Conservation (phyloP, 2,329 filamentous ascomycete species). For the Dissoconium aciculare region DNA sequence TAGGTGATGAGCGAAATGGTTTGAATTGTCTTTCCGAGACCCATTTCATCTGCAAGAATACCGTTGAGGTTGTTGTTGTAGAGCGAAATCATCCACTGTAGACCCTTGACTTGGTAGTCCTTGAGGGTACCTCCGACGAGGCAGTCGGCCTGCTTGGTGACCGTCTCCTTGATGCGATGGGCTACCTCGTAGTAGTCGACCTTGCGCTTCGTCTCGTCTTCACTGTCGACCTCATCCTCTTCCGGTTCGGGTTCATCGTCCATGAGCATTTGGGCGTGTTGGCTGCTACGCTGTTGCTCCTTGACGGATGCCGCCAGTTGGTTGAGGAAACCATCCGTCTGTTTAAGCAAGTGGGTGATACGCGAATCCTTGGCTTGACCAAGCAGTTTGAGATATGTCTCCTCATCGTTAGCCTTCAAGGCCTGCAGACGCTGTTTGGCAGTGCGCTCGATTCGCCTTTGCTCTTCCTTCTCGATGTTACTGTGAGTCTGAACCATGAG, state of each 20-base stretch:
- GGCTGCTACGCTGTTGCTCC: constrained; percentile 73
- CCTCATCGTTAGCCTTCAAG: constrained; percentile 96
- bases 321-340: constrained; percentile 94
- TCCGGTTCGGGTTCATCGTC: constrained; percentile 48
- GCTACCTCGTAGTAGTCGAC: constrained; percentile 98
- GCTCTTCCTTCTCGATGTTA: constrained; percentile 97
- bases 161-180: constrained; percentile 86
- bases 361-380: constrained; percentile 98
- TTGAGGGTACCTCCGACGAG: constrained; percentile 86
- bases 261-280: constrained; percentile 52
- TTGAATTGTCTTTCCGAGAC: constrained; percentile 98
- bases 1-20: constrained; percentile 96
- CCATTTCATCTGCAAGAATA: constrained; percentile 98
- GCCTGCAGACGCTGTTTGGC: constrained; percentile 99
- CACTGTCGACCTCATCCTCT: constrained; percentile 53
- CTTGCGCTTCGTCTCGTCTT: constrained; percentile 54
- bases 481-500: constrained; percentile 83
- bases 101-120: constrained; percentile 95
- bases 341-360: constrained; percentile 91
- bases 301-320: constrained; percentile 92
- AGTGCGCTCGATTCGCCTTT: constrained; percentile 93
- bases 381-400: constrained; percentile 93
- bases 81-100: constrained; percentile 98
- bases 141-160: constrained; percentile 66
- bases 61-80: constrained; percentile 99